These are phyloP conservation scores for Lactarius hengduanensis DNA, from an alignment of 768 basidiomycete species.

Conservation along the genomic window DNA sequence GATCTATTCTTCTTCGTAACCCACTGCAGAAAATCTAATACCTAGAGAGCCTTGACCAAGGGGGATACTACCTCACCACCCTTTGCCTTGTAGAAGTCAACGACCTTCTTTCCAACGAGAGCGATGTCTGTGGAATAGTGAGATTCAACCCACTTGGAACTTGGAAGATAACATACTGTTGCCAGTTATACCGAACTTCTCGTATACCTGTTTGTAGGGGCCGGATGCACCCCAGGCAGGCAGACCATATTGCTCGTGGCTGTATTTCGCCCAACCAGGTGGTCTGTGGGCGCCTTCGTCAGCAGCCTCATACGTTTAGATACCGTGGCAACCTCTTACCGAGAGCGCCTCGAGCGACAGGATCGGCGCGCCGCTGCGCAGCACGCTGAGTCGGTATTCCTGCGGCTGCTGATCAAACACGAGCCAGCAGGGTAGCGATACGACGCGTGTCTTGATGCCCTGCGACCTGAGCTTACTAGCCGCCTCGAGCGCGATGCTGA, in stretches of 20 bases:
- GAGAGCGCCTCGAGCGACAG: slow-evolving; percentile 84
- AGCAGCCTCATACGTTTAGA: slow-evolving; percentile 12
- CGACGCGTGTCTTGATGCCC: slow-evolving; percentile 79
- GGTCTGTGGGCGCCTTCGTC: slow-evolving; percentile 40
- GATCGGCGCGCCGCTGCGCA: slow-evolving; percentile 88
- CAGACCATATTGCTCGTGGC: slow-evolving; percentile 85
- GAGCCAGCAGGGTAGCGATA: slow-evolving; percentile 88
- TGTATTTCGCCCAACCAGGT: slow-evolving; percentile 87
- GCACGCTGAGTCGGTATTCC: slow-evolving; percentile 78
- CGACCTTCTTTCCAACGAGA: slow-evolving; percentile 77
- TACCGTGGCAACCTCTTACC: slow-evolving; percentile 36
- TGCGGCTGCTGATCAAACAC: slow-evolving; percentile 80
- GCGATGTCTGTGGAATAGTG: slow-evolving; percentile 63
- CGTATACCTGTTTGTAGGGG: slow-evolving; percentile 88
- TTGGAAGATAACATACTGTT: slow-evolving; percentile 47
- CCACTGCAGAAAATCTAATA: slow-evolving; percentile 8
- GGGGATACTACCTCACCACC: slow-evolving; percentile 73
- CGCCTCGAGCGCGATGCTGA: slow-evolving; percentile 83
- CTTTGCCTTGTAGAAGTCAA: slow-evolving; percentile 81
- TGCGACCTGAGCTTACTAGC: slow-evolving; percentile 72
- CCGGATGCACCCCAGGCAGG: slow-evolving; percentile 84
- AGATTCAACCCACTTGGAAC: background rate
- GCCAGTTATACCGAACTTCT: slow-evolving; percentile 84
- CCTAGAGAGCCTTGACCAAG: slow-evolving; percentile 65
- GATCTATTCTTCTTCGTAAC: background rate